These are phyloP conservation scores for Gracilaria gracilis DNA, from an alignment of 23 red algal genomes.

Conservation along the genomic window DNA sequence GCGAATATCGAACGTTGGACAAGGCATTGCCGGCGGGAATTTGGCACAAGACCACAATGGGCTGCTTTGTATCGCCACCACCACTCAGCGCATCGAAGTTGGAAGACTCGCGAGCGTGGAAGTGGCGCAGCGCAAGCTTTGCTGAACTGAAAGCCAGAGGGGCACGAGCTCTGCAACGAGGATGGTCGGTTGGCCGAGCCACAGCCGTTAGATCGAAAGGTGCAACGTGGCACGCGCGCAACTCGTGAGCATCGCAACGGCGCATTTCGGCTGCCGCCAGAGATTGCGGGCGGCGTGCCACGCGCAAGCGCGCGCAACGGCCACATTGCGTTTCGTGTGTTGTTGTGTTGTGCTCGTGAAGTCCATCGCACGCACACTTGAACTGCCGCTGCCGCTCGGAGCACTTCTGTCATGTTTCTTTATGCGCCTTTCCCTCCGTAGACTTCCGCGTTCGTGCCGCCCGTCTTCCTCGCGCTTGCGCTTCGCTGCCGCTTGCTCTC, in stretches of 20 bases:
- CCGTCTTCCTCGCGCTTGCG: not conserved
- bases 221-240: constrained; percentile 5
- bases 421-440: not conserved
- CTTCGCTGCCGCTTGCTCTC: not conserved
- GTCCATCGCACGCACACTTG: not conserved
- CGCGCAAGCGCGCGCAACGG: constrained; percentile 20
- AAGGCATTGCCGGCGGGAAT: not conserved
- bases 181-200: not conserved
- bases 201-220: not conserved
- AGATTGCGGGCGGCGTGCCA: constrained; percentile 10
- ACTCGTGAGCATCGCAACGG: not conserved
- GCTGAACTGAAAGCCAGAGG: not conserved
- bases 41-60: no score
- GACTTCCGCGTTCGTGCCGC: not conserved
- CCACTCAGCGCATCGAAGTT: no score
- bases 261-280: not conserved
- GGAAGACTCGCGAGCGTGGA: not conserved
- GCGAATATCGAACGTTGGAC: not conserved
- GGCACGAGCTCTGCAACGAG: constrained; percentile 8
- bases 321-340: constrained; percentile 16
- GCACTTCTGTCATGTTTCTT: not conserved
- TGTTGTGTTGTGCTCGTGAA: not conserved
- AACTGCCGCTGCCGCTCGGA: not conserved
- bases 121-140: no score
- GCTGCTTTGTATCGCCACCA: no score